Base-by-base conservation (phyloP, 768 basidiomycete genomes). In the Suillus bovinus region DNA sequence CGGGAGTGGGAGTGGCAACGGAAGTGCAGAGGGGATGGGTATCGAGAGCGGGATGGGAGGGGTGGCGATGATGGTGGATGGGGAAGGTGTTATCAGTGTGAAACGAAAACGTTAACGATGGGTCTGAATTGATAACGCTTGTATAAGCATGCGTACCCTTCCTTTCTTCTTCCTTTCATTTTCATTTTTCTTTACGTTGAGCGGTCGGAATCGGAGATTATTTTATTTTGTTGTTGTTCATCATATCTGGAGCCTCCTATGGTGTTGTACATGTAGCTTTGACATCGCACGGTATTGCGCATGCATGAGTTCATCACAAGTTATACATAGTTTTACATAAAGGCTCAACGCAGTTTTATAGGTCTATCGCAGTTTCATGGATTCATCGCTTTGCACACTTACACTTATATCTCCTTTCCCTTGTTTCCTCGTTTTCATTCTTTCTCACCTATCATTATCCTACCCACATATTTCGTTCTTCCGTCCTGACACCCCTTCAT, bases 101-200 rank as follows among this genome's bases (percentile, higher is more conserved):
- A 66, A 66, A 7, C 65, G 65, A 39, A 66, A 66, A 44, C 64
- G 63, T 29, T 64, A 36, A 64, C 27, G 7, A 3, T 27, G 42
- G n/a, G 42, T 5, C 46, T 47, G 24, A 3, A 7, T n/a, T 11
- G 24, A 8, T 9, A 3, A 16, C 47, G 47, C 24, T 47, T 47
- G 44, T 46, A 46, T 22, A 22, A 46, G n/a, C 44, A 22, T 46
- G 47, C 47, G 47, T 7, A 6, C 46, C n/a, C 22, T 46, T 24
- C 14, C 8, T 24, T 14, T 16, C 4, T 8, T 14, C 4, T 47
- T 16, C 4, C 8, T 47, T 47, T 47, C 4, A 4, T 46, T 46
- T 27, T 16, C 16, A 9, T 47, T 47, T 13, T 24, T 47, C 24
- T 6, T 47, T 14, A 16, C 46, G 3, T 27, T 8, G 6, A 47